Conservation (phyloP, 305 asterid species). For the Solanum hybrid region DNA sequence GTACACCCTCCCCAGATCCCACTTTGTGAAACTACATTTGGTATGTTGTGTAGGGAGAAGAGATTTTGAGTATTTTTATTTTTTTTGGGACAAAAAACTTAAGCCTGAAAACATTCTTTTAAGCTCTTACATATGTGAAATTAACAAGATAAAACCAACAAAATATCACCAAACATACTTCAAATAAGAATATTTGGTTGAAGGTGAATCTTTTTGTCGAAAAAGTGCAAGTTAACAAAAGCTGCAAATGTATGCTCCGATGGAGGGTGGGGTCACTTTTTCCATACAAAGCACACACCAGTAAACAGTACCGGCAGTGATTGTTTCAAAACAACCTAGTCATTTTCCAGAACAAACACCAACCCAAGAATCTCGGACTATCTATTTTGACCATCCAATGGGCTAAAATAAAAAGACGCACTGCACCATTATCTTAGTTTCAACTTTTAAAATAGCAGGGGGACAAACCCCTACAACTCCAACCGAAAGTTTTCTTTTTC, state of each 20-base stretch:
- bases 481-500: background rate
- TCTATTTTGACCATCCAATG: background rate
- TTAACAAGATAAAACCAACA: background rate
- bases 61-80: background rate
- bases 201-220: background rate
- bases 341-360: background rate
- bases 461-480: background rate
- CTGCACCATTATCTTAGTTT: background rate
- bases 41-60: background rate
- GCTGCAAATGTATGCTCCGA: background rate
- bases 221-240: background rate
- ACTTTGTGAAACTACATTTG: background rate
- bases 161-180: background rate
- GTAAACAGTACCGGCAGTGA: background rate
- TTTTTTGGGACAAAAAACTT: background rate
- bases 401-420: background rate
- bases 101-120: background rate
- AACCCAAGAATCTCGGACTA: background rate
- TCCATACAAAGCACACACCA: background rate
- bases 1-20: background rate
- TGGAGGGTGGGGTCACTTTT: background rate
- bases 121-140: background rate
- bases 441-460: background rate
- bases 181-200: background rate
- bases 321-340: background rate